phyloP scores from a whole-genome alignment of 1,284 basidiomycete genomes.

The Cryptococcus depauperatus region DNA sequence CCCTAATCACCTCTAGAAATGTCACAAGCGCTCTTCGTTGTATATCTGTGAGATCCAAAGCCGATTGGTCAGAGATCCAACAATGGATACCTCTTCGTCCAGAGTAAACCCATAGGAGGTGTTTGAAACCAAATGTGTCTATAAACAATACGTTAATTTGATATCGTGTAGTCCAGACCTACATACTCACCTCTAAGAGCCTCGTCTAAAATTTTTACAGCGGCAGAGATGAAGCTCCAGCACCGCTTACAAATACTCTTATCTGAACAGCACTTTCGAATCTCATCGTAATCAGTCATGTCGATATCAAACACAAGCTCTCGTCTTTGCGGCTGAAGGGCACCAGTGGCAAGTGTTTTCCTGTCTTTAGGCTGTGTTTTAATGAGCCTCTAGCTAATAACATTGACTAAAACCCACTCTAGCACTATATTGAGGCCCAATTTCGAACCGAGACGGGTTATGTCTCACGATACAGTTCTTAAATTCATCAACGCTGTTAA shows the following conservation, averaged over 20 bases:
- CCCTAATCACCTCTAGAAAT: slow-evolving; percentile 79
- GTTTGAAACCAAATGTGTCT: slow-evolving; percentile 66
- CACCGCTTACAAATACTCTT: slow-evolving; percentile 88
- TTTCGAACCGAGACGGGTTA: slow-evolving; percentile 89
- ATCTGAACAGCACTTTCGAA: slow-evolving; percentile 89
- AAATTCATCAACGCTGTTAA: slow-evolving; percentile 73
- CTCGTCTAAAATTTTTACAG: slow-evolving; percentile 78
- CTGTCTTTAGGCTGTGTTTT: slow-evolving; percentile 75
- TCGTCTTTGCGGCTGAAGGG: slow-evolving; percentile 69
- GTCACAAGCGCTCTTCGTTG: slow-evolving; percentile 77
- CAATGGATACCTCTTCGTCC: slow-evolving; percentile 96
- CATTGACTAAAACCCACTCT: slow-evolving; percentile 52
- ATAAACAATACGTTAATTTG: slow-evolving; percentile 4
- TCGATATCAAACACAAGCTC: slow-evolving; percentile 99
- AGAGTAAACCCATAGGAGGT: slow-evolving; percentile 95
- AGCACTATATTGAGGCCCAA: slow-evolving; percentile 87
- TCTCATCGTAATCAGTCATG: slow-evolving; percentile 97
- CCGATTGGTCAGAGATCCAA: slow-evolving; percentile 89
- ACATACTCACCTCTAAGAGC: slow-evolving; percentile 56
- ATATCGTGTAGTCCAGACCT: background rate
- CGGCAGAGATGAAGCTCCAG: slow-evolving; percentile 90
- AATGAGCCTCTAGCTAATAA: slow-evolving; percentile 6
- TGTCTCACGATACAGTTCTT: slow-evolving; percentile 79
- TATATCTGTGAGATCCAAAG: slow-evolving; percentile 83
- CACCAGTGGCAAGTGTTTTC: slow-evolving; percentile 69